Percentiles rank a stretch among this genome's conserved stretches.
Conservation (phyloP, 352 stramenopile species). For the Phytopythium ostracodes region DNA sequence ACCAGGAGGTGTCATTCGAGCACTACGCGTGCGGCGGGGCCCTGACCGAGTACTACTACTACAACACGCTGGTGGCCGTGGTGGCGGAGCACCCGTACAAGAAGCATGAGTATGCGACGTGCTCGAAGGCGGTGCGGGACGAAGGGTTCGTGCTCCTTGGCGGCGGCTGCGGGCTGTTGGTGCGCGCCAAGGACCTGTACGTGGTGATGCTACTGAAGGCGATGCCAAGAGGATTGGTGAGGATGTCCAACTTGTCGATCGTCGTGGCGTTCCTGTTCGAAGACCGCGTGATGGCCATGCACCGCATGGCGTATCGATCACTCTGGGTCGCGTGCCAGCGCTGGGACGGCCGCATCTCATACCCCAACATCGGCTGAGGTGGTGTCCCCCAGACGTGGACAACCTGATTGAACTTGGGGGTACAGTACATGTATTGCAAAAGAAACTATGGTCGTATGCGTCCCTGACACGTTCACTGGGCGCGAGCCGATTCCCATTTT, state of each 20-base stretch:
- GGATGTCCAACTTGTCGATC: constrained; percentile 30
- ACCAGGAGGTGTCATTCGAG: constrained; percentile 28
- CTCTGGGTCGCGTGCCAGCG: constrained; percentile 17
- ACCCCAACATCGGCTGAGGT: constrained; percentile 20
- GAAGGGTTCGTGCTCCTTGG: constrained; percentile 33
- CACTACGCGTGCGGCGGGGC: constrained; percentile 21
- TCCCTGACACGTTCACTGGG: too few relatives aligned
- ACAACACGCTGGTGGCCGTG: constrained; percentile 24
- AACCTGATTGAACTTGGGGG: not conserved
- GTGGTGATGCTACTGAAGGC: constrained; percentile 25
- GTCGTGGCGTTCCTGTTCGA: constrained; percentile 21
- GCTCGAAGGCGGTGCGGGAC: constrained; percentile 26
- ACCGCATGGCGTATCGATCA: constrained; percentile 17
- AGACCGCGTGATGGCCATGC: constrained; percentile 20
- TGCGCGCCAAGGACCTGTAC: constrained; percentile 34
- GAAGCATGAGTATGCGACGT: constrained; percentile 21
- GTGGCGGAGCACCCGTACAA: not conserved
- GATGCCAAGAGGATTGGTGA: too few relatives aligned
- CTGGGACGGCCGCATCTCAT: constrained; percentile 28
- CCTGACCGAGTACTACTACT: constrained; percentile 32
- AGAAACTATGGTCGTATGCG: too few relatives aligned
- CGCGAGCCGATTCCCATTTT: too few relatives aligned
- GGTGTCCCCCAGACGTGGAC: not conserved
- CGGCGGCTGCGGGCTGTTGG: constrained; percentile 19
- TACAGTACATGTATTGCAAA: too few relatives aligned